Evolutionary conservation across 2,329 filamentous ascomycete genomes (phyloP).

Genomic region (Leptographium flavum): DNA sequence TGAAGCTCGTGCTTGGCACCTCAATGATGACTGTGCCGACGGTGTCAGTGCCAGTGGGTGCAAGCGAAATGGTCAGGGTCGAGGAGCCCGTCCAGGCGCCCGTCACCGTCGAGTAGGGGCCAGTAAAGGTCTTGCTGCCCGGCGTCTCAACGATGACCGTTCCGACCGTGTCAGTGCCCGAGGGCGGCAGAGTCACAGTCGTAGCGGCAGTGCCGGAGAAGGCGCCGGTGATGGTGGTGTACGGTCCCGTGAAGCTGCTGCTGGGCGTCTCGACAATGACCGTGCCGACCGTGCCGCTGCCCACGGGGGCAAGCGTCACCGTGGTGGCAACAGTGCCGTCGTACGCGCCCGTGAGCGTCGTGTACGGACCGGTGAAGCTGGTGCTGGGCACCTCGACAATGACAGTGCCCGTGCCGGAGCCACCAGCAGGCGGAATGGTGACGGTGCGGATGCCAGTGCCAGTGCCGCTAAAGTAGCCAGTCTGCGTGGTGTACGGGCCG

Average conservation of each 20-base stretch:
- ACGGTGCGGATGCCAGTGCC: neutral
- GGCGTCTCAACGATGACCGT: conserved; percentile 4
- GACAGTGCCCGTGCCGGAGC: conserved; percentile 36
- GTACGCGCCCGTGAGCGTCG: conserved; percentile 10
- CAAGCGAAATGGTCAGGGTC: conserved; percentile 7
- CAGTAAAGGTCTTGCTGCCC: neutral
- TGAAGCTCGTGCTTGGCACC: neutral
- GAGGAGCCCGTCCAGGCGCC: conserved; percentile 1
- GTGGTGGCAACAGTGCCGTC: conserved; percentile 7
- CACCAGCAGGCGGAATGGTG: conserved; percentile 8
- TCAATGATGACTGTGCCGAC: conserved; percentile 9
- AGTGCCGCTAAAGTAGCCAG: conserved; percentile 1
- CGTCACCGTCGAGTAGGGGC: neutral
- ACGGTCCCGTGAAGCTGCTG: conserved; percentile 1
- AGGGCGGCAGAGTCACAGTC: neutral
- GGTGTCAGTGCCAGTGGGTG: conserved; percentile 3
- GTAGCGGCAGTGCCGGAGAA: neutral
- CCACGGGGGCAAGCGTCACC: conserved; percentile 5
- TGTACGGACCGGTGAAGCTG: conserved; percentile 10
- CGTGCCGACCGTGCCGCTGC: conserved; percentile 5
- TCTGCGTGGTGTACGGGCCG: conserved; percentile 2
- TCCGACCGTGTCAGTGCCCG: conserved; percentile 1
- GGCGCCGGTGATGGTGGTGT: neutral
- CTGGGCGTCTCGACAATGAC: conserved; percentile 7
- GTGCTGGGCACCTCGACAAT: conserved; percentile 5